Evolutionary conservation across 2,329 filamentous ascomycete genomes (phyloP).

Genomic region (Parascedosporium putredinis): DNA sequence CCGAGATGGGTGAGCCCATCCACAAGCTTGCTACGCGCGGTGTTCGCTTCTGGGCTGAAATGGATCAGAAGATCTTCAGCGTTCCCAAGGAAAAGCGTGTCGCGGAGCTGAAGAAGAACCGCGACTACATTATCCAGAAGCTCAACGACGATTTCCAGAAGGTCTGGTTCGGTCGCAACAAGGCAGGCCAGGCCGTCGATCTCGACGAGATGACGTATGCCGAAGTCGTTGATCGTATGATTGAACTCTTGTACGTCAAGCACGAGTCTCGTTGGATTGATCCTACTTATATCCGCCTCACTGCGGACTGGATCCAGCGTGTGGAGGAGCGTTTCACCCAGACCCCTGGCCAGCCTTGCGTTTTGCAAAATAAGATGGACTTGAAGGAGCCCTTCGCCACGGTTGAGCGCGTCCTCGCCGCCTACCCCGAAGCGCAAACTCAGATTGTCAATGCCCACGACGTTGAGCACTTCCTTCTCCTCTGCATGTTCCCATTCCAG

Average conservation of each 20-base stretch:
- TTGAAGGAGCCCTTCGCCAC: constrained; percentile 71
- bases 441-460: constrained; percentile 98
- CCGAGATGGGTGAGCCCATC: constrained; percentile 98
- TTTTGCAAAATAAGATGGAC: constrained; percentile 83
- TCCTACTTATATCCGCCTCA: constrained; percentile 67
- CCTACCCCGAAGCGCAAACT: constrained; percentile 75
- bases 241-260: constrained; percentile 84
- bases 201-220: constrained; percentile 94
- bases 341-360: constrained; percentile 59
- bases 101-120: constrained; percentile 76
- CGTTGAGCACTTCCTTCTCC: constrained; percentile 88
- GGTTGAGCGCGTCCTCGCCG: constrained; percentile 66
- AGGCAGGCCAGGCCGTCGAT: constrained; percentile 68
- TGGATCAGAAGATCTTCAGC: constrained; percentile 97
- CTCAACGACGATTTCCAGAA: constrained; percentile 95
- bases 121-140: constrained; percentile 87
- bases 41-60: constrained; percentile 95
- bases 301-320: constrained; percentile 91
- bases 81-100: constrained; percentile 91
- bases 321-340: constrained; percentile 91
- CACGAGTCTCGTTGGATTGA: constrained; percentile 91
- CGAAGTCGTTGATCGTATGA: constrained; percentile 77
- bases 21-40: constrained; percentile 97
- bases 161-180: constrained; percentile 89
- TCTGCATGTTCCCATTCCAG: constrained; percentile 84